phyloP scores from a whole-genome alignment of 192 early-diverging fungal genomes.

The Radiomyces spectabilis region DNA sequence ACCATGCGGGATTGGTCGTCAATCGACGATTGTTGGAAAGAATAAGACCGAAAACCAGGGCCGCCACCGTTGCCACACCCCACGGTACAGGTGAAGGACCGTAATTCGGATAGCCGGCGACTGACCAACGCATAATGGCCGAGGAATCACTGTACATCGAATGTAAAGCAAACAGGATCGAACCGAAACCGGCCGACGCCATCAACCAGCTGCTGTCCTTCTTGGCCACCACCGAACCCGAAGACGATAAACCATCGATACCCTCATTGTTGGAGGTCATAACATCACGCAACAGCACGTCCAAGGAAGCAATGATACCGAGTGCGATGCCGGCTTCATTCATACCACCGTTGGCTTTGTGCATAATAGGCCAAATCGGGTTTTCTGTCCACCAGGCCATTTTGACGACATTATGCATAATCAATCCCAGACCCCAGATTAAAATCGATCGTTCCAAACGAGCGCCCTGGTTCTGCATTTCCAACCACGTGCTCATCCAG shows the following conservation, averaged over 20 bases:
- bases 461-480: constrained; percentile 39
- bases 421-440: constrained; percentile 60
- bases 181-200: constrained; percentile 54
- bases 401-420: constrained; percentile 62
- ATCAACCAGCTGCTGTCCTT: constrained; percentile 27
- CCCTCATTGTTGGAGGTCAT: background rate
- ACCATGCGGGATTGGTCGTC: constrained; percentile 49
- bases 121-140: constrained; percentile 66
- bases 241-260: too few relatives aligned
- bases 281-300: constrained; percentile 45
- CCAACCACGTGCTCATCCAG: constrained; percentile 52
- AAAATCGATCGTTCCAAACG: constrained; percentile 55
- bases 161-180: constrained; percentile 63
- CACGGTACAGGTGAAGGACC: constrained; percentile 69
- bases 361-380: constrained; percentile 80
- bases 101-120: constrained; percentile 66
- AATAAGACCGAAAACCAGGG: constrained; percentile 49
- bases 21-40: constrained; percentile 37
- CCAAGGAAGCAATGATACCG: constrained; percentile 51
- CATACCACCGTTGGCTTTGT: constrained; percentile 60
- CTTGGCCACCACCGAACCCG: too few relatives aligned
- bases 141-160: constrained; percentile 72
- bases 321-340: constrained; percentile 57
- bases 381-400: constrained; percentile 74
- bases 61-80: constrained; percentile 54